phyloP scores from a whole-genome alignment of 768 basidiomycete genomes.

The Trametes meyenii region DNA sequence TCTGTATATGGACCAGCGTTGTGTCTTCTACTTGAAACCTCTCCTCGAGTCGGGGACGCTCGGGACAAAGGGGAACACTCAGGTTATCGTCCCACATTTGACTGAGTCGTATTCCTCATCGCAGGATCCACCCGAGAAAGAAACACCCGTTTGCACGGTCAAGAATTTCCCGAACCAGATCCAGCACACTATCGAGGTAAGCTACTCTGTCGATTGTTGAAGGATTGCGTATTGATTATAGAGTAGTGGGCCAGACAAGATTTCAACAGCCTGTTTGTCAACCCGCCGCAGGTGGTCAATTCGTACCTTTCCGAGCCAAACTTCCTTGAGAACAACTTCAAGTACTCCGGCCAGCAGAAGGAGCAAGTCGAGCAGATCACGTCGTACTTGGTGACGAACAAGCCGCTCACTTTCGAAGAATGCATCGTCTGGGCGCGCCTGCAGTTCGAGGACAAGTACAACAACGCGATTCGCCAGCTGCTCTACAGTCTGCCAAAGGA shows the following conservation, averaged over 20 bases:
- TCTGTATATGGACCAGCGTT: constrained; percentile 99
- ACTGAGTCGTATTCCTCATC: constrained; percentile 98
- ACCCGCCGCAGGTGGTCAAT: constrained; percentile 92
- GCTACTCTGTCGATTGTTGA: constrained; percentile 23
- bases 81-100: constrained; percentile 91
- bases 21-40: constrained; percentile 95
- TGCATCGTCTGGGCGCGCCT: constrained; percentile 96
- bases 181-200: constrained; percentile 94
- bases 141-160: constrained; percentile 94
- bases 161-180: constrained; percentile 99
- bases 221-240: constrained; percentile 6
- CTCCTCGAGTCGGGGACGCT: constrained; percentile 96
- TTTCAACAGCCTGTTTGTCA: constrained; percentile 92
- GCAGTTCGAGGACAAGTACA: constrained; percentile 93
- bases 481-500: constrained; percentile 95
- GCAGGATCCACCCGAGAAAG: constrained; percentile 98
- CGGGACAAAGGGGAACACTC: constrained; percentile 97
- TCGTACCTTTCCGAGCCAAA: constrained; percentile 96
- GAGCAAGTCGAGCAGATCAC: constrained; percentile 89
- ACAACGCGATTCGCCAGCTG: constrained; percentile 90
- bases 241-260: constrained; percentile 88
- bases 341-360: constrained; percentile 89
- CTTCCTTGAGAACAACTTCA: constrained; percentile 88
- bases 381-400: constrained; percentile 87
- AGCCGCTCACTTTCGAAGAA: constrained; percentile 95